phyloP scores from a whole-genome alignment of 176 grass and related monocot genomes.

The Musa acuminata region DNA sequence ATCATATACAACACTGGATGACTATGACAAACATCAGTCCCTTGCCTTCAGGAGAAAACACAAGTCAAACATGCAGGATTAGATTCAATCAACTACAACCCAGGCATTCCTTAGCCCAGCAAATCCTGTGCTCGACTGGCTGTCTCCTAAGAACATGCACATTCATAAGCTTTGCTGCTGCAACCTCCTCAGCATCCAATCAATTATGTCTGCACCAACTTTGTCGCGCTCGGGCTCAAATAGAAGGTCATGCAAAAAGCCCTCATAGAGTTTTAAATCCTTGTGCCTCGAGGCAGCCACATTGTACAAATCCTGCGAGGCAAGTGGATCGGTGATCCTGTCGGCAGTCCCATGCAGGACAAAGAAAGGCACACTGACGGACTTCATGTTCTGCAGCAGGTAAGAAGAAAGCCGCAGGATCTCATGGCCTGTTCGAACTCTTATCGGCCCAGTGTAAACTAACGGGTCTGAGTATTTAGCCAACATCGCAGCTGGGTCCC shows the following conservation, averaged over 20 bases:
- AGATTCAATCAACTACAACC: too few relatives aligned
- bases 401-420: slow-evolving; percentile 69
- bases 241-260: slow-evolving; percentile 78
- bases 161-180: slow-evolving; percentile 5
- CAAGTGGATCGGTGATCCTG: slow-evolving; percentile 69
- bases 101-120: too few relatives aligned
- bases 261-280: slow-evolving; percentile 62
- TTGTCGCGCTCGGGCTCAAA: slow-evolving; percentile 88
- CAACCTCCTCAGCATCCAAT: slow-evolving; percentile 63
- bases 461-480: too few relatives aligned
- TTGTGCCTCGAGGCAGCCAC: slow-evolving; percentile 51
- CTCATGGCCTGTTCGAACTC: slow-evolving; percentile 71
- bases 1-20: too few relatives aligned
- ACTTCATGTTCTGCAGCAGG: slow-evolving; percentile 64
- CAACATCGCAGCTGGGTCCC: too few relatives aligned
- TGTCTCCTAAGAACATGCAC: background rate
- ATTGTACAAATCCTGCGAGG: slow-evolving; percentile 60
- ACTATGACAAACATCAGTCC: too few relatives aligned
- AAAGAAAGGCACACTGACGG: slow-evolving; percentile 62
- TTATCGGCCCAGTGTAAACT: slow-evolving; percentile 53
- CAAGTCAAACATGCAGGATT: too few relatives aligned
- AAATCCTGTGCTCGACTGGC: background rate
- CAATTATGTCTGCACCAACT: slow-evolving; percentile 62
- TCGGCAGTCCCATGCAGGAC: slow-evolving; percentile 75
- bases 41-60: too few relatives aligned